Conservation (phyloP, 2,329 filamentous ascomycete species). For the Zarea fungicola region DNA sequence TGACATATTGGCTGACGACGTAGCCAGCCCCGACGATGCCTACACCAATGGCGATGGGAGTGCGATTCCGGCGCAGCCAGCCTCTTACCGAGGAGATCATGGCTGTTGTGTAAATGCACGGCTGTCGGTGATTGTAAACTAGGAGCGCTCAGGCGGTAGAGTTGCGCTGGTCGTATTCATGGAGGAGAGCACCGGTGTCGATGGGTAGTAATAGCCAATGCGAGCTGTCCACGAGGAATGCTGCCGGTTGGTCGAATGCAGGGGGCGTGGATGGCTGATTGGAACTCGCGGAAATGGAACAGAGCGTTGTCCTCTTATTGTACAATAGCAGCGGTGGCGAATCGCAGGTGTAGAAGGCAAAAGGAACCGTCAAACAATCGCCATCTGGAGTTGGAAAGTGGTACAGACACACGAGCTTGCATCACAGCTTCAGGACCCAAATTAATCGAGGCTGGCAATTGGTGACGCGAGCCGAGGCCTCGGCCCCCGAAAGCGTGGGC, state of each 20-base stretch:
- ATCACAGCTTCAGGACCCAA: too few relatives aligned
- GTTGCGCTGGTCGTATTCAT: not conserved
- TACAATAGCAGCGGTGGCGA: too few relatives aligned
- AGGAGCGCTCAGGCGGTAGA: not conserved
- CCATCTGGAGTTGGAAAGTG: slow-evolving; percentile 1
- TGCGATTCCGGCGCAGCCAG: slow-evolving; percentile 91
- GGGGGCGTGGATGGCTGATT: too few relatives aligned
- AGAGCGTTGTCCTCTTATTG: too few relatives aligned
- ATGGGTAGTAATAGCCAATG: too few relatives aligned
- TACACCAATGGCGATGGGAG: slow-evolving; percentile 79
- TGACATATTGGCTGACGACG: slow-evolving; percentile 84
- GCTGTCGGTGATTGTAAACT: not conserved
- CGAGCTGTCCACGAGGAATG: too few relatives aligned
- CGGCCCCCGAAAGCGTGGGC: slow-evolving; percentile 6
- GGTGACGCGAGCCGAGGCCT: slow-evolving; percentile 12
- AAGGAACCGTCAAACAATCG: slow-evolving; percentile 2
- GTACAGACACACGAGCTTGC: not conserved
- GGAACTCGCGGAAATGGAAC: too few relatives aligned
- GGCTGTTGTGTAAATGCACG: slow-evolving; percentile 14
- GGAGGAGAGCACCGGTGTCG: not conserved
- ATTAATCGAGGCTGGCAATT: not conserved
- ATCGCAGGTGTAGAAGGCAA: not conserved
- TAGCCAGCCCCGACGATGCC: slow-evolving; percentile 88
- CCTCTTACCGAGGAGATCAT: slow-evolving; percentile 71
- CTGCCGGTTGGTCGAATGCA: too few relatives aligned